Conservation (phyloP, 1,284 basidiomycete species). For the Ceratobasidium sp. region DNA sequence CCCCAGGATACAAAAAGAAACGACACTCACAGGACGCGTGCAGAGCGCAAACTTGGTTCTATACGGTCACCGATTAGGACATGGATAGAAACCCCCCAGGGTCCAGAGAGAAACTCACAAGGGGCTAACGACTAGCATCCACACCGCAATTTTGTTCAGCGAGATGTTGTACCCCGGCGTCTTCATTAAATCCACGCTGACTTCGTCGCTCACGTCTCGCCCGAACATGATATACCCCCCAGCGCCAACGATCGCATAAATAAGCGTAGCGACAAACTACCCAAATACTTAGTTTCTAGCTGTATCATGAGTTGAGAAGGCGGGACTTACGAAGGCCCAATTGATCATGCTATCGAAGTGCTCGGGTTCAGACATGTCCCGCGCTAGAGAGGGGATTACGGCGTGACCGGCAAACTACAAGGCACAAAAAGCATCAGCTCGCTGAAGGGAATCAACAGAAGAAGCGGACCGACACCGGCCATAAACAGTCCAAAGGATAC, state of each 20-base stretch:
- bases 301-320: not conserved
- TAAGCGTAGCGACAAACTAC: slow-evolving; percentile 79
- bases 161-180: slow-evolving; percentile 80
- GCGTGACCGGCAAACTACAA: slow-evolving; percentile 91
- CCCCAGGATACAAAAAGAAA: too few relatives aligned
- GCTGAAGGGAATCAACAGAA: not conserved
- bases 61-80: slow-evolving; percentile 49
- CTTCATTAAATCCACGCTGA: slow-evolving; percentile 86
- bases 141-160: slow-evolving; percentile 84
- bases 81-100: not conserved
- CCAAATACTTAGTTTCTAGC: not conserved
- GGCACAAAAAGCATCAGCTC: not conserved
- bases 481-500: slow-evolving; percentile 90
- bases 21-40: slow-evolving; percentile 74
- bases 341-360: slow-evolving; percentile 88
- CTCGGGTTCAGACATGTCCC: slow-evolving; percentile 89
- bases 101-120: slow-evolving; percentile 64
- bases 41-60: slow-evolving; percentile 91
- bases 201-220: slow-evolving; percentile 83
- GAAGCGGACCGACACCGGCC: slow-evolving; percentile 77
- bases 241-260: slow-evolving; percentile 86
- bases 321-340: slow-evolving; percentile 78
- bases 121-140: slow-evolving; percentile 91
- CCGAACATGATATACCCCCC: slow-evolving; percentile 96
- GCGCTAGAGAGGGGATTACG: slow-evolving; percentile 89